Conservation (phyloP, 2,329 filamentous ascomycete species). For the Clarireedia sp. region DNA sequence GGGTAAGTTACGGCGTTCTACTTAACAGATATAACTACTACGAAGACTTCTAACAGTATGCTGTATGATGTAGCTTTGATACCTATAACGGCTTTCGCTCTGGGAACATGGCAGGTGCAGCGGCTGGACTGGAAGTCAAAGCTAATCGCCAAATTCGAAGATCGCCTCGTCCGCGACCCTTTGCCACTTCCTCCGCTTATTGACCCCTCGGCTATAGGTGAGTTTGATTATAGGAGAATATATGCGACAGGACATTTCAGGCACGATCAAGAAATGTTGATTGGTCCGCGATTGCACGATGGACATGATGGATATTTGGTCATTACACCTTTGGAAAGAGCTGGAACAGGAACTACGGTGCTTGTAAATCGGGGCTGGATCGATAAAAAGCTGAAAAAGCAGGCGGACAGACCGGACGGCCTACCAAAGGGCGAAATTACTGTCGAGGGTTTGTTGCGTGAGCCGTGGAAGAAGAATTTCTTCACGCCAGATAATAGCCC, state of each 20-base stretch:
- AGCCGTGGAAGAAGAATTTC: slow-evolving; percentile 96
- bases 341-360: slow-evolving; percentile 57
- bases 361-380: slow-evolving; percentile 93
- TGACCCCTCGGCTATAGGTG: slow-evolving; percentile 70
- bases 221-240: slow-evolving; percentile 89
- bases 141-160: slow-evolving; percentile 83
- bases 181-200: slow-evolving; percentile 77
- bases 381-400: slow-evolving; percentile 60
- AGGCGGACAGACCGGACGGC: slow-evolving; percentile 53
- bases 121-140: slow-evolving; percentile 91
- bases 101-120: slow-evolving; percentile 94
- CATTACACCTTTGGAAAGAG: slow-evolving; percentile 79
- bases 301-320: slow-evolving; percentile 88
- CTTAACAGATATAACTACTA: not conserved
- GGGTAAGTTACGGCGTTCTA: slow-evolving; percentile 35
- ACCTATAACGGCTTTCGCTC: slow-evolving; percentile 78
- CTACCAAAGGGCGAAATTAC: slow-evolving; percentile 64
- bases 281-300: slow-evolving; percentile 83
- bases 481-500: slow-evolving; percentile 91
- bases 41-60: too few relatives aligned
- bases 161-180: slow-evolving; percentile 78
- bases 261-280: slow-evolving; percentile 93
- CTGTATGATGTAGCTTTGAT: slow-evolving; percentile 46
- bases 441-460: slow-evolving; percentile 75
- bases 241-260: slow-evolving; percentile 64